Conservation (phyloP, 768 basidiomycete species). For the Floccularia luteovirens region DNA sequence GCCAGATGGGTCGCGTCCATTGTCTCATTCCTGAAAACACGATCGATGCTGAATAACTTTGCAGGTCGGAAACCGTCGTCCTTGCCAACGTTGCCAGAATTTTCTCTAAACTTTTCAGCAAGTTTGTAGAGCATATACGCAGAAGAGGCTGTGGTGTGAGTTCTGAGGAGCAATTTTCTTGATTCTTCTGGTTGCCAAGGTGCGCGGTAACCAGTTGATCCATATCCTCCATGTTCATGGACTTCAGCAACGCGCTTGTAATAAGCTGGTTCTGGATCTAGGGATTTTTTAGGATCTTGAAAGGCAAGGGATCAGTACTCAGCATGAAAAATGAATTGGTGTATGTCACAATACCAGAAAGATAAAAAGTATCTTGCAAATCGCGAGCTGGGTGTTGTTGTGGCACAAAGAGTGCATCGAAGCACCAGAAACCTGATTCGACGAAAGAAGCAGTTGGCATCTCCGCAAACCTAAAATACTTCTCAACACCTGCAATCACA, state of each 20-base stretch:
- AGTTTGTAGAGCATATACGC: conserved; percentile 92
- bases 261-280: conserved; percentile 73
- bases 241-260: conserved; percentile 78
- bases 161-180: conserved; percentile 85
- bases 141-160: conserved; percentile 95
- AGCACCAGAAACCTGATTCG: conserved; percentile 99
- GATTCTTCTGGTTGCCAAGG: conserved; percentile 95
- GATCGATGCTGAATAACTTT: conserved; percentile 94
- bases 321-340: conserved; percentile 6
- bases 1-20: conserved; percentile 98
- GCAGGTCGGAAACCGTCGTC: conserved; percentile 84
- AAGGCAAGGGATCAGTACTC: neutral
- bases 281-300: conserved; percentile 71
- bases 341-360: too few species aligned
- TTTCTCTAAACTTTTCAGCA: conserved; percentile 74
- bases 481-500: neutral
- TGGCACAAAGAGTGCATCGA: conserved; percentile 96
- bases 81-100: conserved; percentile 32
- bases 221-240: conserved; percentile 84
- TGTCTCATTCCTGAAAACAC: conserved; percentile 98
- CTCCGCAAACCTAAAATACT: conserved; percentile 74
- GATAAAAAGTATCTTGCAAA: conserved; percentile 96
- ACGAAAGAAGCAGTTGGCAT: conserved; percentile 97
- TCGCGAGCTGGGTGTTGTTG: conserved; percentile 99
- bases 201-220: conserved; percentile 93